Conservation (phyloP, 352 stramenopile genomes). For the Globisporangium spiculum region DNA sequence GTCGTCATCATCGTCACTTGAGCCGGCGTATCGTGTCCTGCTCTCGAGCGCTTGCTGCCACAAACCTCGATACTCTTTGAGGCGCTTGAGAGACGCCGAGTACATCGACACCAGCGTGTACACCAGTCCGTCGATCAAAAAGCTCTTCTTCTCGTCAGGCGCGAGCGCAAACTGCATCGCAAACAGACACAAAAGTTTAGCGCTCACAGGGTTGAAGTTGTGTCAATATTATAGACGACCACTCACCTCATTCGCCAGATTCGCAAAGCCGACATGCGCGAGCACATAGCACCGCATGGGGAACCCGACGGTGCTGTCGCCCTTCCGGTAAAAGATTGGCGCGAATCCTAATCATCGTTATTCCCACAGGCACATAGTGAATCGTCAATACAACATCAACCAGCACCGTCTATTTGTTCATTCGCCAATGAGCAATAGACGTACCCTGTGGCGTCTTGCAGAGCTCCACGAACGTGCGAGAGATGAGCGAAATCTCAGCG, state of each 20-base stretch:
- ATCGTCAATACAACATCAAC: too few species aligned
- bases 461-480: conserved; percentile 36
- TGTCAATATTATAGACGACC: too few species aligned
- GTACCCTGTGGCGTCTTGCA: conserved; percentile 27
- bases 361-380: too few species aligned
- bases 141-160: conserved; percentile 30
- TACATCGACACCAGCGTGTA: conserved; percentile 46
- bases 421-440: background rate
- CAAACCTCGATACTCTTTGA: conserved; percentile 40
- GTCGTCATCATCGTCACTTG: conserved; percentile 2
- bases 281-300: conserved; percentile 40
- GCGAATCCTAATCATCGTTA: conserved; percentile 26
- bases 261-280: conserved; percentile 41
- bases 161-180: conserved; percentile 31
- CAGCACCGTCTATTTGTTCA: background rate
- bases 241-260: conserved; percentile 50
- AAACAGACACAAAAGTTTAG: background rate
- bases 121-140: conserved; percentile 59
- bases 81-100: conserved; percentile 41
- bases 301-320: conserved; percentile 29
- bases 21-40: background rate
- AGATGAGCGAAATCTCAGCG: conserved; percentile 31
- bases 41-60: conserved; percentile 41
- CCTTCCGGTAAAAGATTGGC: conserved; percentile 52
- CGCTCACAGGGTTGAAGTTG: too few species aligned